Evolutionary conservation across 768 basidiomycete genomes (phyloP), one percentile per base, ranked within the genome.

Genomic region (Asterophora parasitica): DNA sequence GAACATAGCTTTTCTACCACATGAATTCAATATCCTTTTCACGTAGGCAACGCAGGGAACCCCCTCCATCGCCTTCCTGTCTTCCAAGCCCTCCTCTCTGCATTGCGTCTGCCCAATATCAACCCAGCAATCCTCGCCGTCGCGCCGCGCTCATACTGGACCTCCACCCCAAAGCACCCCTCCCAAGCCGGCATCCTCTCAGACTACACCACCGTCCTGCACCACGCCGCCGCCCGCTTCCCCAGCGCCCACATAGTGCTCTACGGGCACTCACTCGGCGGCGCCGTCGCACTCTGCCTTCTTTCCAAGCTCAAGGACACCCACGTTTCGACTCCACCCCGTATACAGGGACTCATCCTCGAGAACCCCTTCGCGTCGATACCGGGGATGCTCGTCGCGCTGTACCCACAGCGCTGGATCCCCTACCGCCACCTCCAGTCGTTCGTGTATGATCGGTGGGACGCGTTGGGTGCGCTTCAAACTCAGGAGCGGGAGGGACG

Each of bases 321-420:
- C 30, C 2, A 3, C 30, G 30, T 10, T 10, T 10, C 28, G 6
- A 30, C 5, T 30, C 10, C 28, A 26, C 48, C 49, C 50, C 49
- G 51, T 9, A 60, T 72, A 16, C 49, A 54, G 13, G 77, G 73
- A 2, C 44, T 76, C 9, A 61, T 78, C 7, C 60, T 78, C 4
- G 77, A 79, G 59, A 79, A 79, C 55, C 69, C 77, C 0, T 71
- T 79, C 45, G 60, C 72, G 1, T 74, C 70, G 12, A 67, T 77
- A 15, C 69, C 72, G 0, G 65, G 51, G 6, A 78, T 79, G 76
- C 65, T 78, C 11, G 54, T 59, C 16, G 68, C 72, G 7, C 58
- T 79, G 6, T 78, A 79, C 49, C 72, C 75, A 0, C 66, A 72
- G 34, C 60, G 57, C 15, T 77, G 72, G 74, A 50, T 78, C 5